Conservation (phyloP, 768 basidiomycete genomes). For the Hortiboletus flavorubellus region DNA sequence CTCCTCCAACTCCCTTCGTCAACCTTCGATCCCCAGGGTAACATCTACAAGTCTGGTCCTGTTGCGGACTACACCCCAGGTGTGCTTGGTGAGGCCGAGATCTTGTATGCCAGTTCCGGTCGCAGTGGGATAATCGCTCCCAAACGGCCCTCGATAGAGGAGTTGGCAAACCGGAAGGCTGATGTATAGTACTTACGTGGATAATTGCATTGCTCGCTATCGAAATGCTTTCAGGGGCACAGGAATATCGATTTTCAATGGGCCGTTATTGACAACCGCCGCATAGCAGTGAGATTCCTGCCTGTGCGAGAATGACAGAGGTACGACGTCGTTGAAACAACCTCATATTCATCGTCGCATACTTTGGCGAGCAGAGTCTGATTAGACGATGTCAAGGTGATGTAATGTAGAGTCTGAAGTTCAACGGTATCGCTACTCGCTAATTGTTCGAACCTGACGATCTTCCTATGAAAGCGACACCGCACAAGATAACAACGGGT, state of each 20-base stretch:
- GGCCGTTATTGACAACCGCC: neutral
- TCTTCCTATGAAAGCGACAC: neutral
- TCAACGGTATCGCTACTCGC: too few species aligned
- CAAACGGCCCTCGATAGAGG: slow-evolving; percentile 28
- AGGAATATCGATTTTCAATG: neutral
- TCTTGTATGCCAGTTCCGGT: slow-evolving; percentile 67
- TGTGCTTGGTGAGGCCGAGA: slow-evolving; percentile 57
- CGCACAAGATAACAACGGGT: neutral
- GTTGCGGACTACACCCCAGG: slow-evolving; percentile 52
- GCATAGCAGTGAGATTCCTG: neutral
- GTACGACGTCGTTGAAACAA: neutral
- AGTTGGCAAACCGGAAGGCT: slow-evolving; percentile 15
- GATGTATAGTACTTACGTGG: slow-evolving; percentile 27
- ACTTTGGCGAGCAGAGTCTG: neutral
- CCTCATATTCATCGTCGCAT: too few species aligned
- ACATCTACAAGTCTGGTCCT: slow-evolving; percentile 47
- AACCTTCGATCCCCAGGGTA: slow-evolving; percentile 62
- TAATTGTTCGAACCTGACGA: too few species aligned
- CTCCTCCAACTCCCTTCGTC: slow-evolving; percentile 67
- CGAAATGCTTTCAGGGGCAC: slow-evolving; percentile 4
- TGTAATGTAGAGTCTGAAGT: too few species aligned
- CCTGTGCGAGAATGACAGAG: neutral
- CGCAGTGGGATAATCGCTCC: slow-evolving; percentile 42
- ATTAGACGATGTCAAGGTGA: neutral
- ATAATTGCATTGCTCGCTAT: slow-evolving; percentile 28